Conservation (phyloP, 345 rosid genomes). For the Abelmoschus esculentus region DNA sequence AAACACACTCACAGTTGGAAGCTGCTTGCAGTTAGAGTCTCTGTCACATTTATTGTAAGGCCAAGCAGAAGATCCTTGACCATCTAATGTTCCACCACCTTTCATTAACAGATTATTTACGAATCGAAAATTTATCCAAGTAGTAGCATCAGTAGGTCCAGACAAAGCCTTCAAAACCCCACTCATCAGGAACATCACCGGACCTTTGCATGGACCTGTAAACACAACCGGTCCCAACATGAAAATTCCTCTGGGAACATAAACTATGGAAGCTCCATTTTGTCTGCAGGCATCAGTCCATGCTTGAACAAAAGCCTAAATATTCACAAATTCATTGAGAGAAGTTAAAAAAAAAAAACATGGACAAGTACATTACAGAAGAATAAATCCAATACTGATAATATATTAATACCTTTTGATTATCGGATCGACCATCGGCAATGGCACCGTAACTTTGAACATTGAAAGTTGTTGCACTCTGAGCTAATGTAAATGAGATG, state of each 20-base stretch:
- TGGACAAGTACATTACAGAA: too few relatives aligned
- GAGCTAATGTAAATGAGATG: neutral
- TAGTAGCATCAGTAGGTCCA: constrained; percentile 19
- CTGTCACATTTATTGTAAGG: constrained; percentile 8
- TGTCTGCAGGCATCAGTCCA: neutral
- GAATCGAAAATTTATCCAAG: constrained; percentile 39
- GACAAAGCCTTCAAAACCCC: constrained; percentile 42
- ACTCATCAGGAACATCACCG: constrained; percentile 19
- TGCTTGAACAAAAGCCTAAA: neutral
- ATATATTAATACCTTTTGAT: neutral
- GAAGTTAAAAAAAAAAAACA: too few relatives aligned
- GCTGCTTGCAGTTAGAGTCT: constrained; percentile 9
- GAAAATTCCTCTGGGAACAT: neutral
- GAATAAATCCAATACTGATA: too few relatives aligned
- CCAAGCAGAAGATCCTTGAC: constrained; percentile 40
- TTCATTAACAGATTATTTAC: constrained; percentile 29
- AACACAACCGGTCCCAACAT: neutral
- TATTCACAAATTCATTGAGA: neutral
- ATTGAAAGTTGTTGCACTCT: neutral
- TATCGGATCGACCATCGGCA: neutral
- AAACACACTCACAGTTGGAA: constrained; percentile 18
- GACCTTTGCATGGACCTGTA: constrained; percentile 45
- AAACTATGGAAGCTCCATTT: neutral
- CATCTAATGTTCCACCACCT: constrained; percentile 60
- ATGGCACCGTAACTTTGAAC: neutral